phyloP scores from a whole-genome alignment of 768 basidiomycete species.

The Russula emetica region DNA sequence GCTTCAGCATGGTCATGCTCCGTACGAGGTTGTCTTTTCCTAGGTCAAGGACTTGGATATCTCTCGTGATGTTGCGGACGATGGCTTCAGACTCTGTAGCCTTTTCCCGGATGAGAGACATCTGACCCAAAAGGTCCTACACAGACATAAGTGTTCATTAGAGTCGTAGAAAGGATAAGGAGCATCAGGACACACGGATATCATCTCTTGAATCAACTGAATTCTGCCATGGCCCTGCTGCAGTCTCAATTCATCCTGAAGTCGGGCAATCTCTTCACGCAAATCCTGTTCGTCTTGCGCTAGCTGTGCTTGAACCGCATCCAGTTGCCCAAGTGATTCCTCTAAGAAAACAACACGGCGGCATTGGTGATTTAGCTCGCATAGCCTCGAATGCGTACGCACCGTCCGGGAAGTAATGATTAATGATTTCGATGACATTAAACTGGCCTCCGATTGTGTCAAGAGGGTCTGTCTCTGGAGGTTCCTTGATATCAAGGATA shows the following conservation, averaged over 20 bases:
- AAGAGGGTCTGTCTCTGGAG: conserved; percentile 48
- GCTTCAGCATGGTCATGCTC: conserved; percentile 85
- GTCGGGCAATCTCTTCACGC: conserved; percentile 62
- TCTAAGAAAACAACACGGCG: conserved; percentile 44
- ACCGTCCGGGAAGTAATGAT: conserved; percentile 81
- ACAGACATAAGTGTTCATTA: background rate
- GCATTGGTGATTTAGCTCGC: background rate
- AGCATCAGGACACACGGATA: conserved; percentile 57
- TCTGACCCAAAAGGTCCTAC: conserved; percentile 90
- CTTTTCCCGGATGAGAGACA: conserved; percentile 94
- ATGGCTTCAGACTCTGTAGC: conserved; percentile 96
- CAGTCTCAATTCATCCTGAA: conserved; percentile 61
- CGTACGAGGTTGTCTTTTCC: conserved; percentile 90
- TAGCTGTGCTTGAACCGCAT: conserved; percentile 64
- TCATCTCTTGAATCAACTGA: conserved; percentile 92
- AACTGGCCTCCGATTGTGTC: conserved; percentile 57
- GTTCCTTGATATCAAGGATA: conserved; percentile 53
- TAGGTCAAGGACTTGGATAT: conserved; percentile 90
- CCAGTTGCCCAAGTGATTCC: conserved; percentile 66
- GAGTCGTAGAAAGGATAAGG: background rate
- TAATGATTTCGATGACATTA: conserved; percentile 50
- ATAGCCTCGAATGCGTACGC: conserved; percentile 27
- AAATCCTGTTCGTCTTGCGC: conserved; percentile 65
- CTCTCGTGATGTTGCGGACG: conserved; percentile 90
- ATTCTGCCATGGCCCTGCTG: conserved; percentile 88